Base-by-base conservation (phyloP, 345 rosid species). In the Excoecaria agallocha region DNA sequence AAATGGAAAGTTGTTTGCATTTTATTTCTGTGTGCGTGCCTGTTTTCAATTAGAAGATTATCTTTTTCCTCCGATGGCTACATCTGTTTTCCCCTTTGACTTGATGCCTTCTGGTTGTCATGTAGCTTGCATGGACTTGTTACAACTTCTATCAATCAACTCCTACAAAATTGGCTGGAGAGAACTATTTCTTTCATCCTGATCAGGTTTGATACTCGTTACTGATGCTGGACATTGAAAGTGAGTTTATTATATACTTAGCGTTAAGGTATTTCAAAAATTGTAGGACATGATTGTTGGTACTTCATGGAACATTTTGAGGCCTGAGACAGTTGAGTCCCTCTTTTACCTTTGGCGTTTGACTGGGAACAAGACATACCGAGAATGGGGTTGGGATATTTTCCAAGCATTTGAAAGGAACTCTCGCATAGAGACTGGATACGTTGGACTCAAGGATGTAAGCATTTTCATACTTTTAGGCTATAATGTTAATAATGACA, bases 331-430 rank as follows among this genome's bases (percentile, higher is more conserved):
- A 0, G 83, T 96, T 72, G 99, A 96, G 83, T 96, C 99, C 0
- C 91, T 96, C 49, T 91, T 93, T 77, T 96, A 96, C 80, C 88
- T 93, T 46, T 96, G 97, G 96, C 96, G 99, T 50, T 74, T 93
- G 49, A 96, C 99, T 49, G 99, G 99, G 50, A 96, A 91, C 78
- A 86, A 75, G 78, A 96, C 99, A 10, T 96, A 93, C 83, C 91
- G 86, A 78, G 99, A 96, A 41, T 96, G 98, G 99, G 99, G 93
- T 76, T 96, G 99, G 99, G 85, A 91, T 81, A 96, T 96, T 67
- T 96, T 96, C 71, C 86, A 91, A 79, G 98, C 98, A 55, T 96
- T 96, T 79, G 98, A 93, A 77, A 93, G 81, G 86, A 91, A 90
- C 82, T 96, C 96, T 24, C 97, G 96, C 13, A 63, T 86, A 35